Base-by-base conservation (phyloP, 2,329 filamentous ascomycete species). In the Fusarium sp. region DNA sequence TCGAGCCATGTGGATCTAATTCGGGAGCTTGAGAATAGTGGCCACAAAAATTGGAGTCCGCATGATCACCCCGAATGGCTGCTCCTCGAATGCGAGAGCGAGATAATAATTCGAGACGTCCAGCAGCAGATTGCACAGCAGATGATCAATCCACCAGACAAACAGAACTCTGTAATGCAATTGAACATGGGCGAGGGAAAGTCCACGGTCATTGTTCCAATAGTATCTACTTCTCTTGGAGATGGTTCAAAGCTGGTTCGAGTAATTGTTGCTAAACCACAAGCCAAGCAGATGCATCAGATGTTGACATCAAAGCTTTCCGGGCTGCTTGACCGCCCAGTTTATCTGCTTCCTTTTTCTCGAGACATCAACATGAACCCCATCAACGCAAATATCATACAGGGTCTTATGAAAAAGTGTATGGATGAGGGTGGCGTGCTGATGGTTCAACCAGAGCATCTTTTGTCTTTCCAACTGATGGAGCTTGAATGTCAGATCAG, bases 131-230 rank as follows among this genome's bases (percentile, higher is more conserved):
- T 93, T 48, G 86, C 89, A 0, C 42, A 57, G 0, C 72, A 83
- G 20, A 92, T 93, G 85, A 84, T 81, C 4, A 49, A 69, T 0
- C 82, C 83, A 0, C 67, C 72, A 0, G 72, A 71, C 0, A 74
- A 70, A 0, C 27, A 72, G 0, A 91, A 89, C 66, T 74, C 82
- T 0, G 83, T 89, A 0, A 84, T 91, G 79, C 88, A 91, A 69
- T 75, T 92, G 4, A 91, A 91, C 64, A 92, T 92, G 89, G 90
- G 90, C 0, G 85, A 91, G 70, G 90, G 90, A 0, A 92, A 92
- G 64, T 88, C 88, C 0, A 90, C 89, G 0, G 86, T 91, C 3
- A 92, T 94, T 47, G 82, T 90, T 0, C 90, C 90, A 0, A 88
- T 91, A 36, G 84, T 90, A 0, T 85, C 85, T 0, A 77, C 84